These are phyloP conservation scores for Mortierella sp. DNA, from an alignment of 371 early-diverging fungal genomes.

Conservation along the genomic window DNA sequence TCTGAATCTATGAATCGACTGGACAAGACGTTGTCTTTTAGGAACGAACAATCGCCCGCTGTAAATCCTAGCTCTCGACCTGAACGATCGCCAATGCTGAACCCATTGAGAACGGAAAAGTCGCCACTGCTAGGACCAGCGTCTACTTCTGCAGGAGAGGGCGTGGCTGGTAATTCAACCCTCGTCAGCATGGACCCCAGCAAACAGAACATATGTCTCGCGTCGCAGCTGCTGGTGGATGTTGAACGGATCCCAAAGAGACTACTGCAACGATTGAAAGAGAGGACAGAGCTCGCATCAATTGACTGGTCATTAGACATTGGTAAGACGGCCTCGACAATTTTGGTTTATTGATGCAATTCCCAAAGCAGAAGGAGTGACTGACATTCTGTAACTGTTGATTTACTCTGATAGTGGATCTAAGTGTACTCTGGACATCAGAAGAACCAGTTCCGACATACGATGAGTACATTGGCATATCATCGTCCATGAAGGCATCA, in stretches of 20 bases:
- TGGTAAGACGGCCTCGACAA: constrained; percentile 7
- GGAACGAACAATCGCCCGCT: background rate
- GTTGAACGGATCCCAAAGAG: constrained; percentile 50
- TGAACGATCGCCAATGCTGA: constrained; percentile 35
- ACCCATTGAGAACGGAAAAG: constrained; percentile 19
- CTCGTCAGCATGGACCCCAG: background rate
- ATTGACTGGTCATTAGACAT: constrained; percentile 44
- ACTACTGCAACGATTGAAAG: constrained; percentile 29
- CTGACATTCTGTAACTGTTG: too few species aligned
- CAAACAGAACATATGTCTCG: background rate
- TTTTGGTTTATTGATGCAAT: too few species aligned
- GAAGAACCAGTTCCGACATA: constrained; percentile 36
- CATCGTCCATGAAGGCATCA: constrained; percentile 24
- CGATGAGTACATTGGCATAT: constrained; percentile 42
- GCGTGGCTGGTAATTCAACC: background rate
- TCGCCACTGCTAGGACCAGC: constrained; percentile 18
- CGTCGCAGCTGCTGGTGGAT: constrained; percentile 30
- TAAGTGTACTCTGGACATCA: constrained; percentile 29
- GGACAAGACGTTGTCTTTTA: constrained; percentile 5
- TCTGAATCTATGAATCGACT: background rate
- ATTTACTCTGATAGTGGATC: constrained; percentile 22
- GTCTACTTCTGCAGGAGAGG: constrained; percentile 10
- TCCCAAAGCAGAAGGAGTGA: too few species aligned
- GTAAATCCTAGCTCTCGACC: background rate
- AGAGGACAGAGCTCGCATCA: constrained; percentile 31